phyloP scores from a whole-genome alignment of 1,139 yeast species.

The Debaryomyces robertsiae region DNA sequence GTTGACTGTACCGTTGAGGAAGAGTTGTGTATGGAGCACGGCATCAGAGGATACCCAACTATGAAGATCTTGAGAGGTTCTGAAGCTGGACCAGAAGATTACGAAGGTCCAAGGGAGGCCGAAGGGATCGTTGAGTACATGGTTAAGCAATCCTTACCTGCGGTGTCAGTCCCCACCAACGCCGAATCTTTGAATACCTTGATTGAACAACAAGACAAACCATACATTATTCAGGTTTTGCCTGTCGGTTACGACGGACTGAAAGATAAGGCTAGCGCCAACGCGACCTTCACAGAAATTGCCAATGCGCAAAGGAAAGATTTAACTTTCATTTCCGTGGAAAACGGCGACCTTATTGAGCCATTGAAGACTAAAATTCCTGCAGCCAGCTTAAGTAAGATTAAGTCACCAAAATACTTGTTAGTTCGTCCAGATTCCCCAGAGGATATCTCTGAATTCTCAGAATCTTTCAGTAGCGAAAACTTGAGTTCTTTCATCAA shows the following conservation, averaged over 20 bases:
- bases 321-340: conserved; percentile 60
- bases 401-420: conserved; percentile 33
- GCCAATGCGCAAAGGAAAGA: conserved; percentile 65
- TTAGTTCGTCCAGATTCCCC: conserved; percentile 41
- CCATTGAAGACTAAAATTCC: conserved; percentile 27
- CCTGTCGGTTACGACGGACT: conserved; percentile 25
- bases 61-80: conserved; percentile 79
- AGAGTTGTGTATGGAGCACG: conserved; percentile 74
- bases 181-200: conserved; percentile 53
- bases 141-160: conserved; percentile 82
- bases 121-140: conserved; percentile 76
- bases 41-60: conserved; percentile 90
- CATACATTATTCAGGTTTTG: conserved; percentile 57
- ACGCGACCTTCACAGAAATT: conserved; percentile 53
- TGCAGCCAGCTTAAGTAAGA: conserved; percentile 21
- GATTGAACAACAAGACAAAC: conserved; percentile 47
- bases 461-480: conserved; percentile 25
- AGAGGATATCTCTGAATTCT: conserved; percentile 34
- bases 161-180: conserved; percentile 59
- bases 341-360: conserved; percentile 37
- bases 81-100: conserved; percentile 52
- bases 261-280: conserved; percentile 30
- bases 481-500: conserved; percentile 58
- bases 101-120: conserved; percentile 83
- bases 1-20: conserved; percentile 90